phyloP scores from a whole-genome alignment of 257 asterid genomes.

The Marsdenia floribunda region DNA sequence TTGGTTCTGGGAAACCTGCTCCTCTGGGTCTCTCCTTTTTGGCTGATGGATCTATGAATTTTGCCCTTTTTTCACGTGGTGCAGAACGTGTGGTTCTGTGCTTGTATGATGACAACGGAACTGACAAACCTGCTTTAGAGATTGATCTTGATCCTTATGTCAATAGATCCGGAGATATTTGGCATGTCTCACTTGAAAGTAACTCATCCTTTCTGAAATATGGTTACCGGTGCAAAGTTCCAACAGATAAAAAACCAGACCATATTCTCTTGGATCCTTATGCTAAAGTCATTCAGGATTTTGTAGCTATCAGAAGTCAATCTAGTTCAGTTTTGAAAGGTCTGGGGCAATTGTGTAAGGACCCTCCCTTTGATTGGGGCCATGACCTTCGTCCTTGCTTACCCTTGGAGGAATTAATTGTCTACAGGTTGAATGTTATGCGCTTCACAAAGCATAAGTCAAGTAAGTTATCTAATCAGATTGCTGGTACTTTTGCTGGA shows the following conservation, averaged over 20 bases:
- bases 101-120: constrained; percentile 49
- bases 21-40: constrained; percentile 69
- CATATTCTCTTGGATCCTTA: constrained; percentile 71
- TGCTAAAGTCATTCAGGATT: constrained; percentile 53
- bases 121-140: constrained; percentile 67
- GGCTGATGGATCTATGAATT: constrained; percentile 56
- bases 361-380: constrained; percentile 74
- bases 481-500: constrained; percentile 65
- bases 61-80: constrained; percentile 61
- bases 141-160: constrained; percentile 88
- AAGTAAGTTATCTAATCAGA: constrained; percentile 50
- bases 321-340: constrained; percentile 31
- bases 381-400: constrained; percentile 50
- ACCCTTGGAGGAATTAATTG: constrained; percentile 61
- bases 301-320: constrained; percentile 18
- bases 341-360: constrained; percentile 49
- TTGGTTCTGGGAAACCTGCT: constrained; percentile 66
- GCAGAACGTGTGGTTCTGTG: constrained; percentile 68
- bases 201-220: constrained; percentile 52
- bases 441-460: constrained; percentile 63
- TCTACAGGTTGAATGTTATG: constrained; percentile 62
- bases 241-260: constrained; percentile 29
- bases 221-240: constrained; percentile 68
- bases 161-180: constrained; percentile 73
- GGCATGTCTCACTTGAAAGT: constrained; percentile 69